Evolutionary conservation across 495 filamentous ascomycete species (phyloP).

Genomic region (Penicillium manginii): DNA sequence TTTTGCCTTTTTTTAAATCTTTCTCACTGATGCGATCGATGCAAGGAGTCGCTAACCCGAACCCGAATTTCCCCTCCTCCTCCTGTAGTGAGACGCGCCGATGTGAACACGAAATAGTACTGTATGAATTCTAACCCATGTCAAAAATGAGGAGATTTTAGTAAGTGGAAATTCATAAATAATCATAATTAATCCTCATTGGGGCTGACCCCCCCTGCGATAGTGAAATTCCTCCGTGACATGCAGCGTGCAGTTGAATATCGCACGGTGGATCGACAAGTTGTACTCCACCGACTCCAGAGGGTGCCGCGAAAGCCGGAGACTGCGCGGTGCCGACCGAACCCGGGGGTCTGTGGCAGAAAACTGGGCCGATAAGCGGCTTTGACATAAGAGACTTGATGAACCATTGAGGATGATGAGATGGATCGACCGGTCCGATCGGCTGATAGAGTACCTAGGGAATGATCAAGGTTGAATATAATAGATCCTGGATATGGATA

Average conservation of each 20-base stretch:
- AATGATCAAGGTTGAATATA: not conserved
- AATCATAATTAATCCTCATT: not conserved
- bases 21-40: not conserved
- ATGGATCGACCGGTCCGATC: not conserved
- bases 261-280: slow-evolving; percentile 28
- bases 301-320: slow-evolving; percentile 26
- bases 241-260: slow-evolving; percentile 29
- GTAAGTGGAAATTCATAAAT: not conserved
- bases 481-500: slow-evolving; percentile 11
- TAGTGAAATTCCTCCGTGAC: slow-evolving; percentile 28
- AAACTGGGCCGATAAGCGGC: too few relatives aligned
- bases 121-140: too few relatives aligned
- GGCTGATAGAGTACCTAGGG: not conserved
- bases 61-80: not conserved
- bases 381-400: too few relatives aligned
- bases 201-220: not conserved
- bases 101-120: not conserved
- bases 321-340: slow-evolving; percentile 16
- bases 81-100: not conserved
- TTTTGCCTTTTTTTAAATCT: not conserved
- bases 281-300: slow-evolving; percentile 19
- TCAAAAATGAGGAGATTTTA: too few relatives aligned
- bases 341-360: not conserved
- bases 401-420: too few relatives aligned
- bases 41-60: slow-evolving; percentile 4